A percentile compares a stretch with the other conserved stretches of the same genome.
Conservation (phyloP, 2,329 filamentous ascomycete species). For the Immersiporthe knoxdaviesiana region DNA sequence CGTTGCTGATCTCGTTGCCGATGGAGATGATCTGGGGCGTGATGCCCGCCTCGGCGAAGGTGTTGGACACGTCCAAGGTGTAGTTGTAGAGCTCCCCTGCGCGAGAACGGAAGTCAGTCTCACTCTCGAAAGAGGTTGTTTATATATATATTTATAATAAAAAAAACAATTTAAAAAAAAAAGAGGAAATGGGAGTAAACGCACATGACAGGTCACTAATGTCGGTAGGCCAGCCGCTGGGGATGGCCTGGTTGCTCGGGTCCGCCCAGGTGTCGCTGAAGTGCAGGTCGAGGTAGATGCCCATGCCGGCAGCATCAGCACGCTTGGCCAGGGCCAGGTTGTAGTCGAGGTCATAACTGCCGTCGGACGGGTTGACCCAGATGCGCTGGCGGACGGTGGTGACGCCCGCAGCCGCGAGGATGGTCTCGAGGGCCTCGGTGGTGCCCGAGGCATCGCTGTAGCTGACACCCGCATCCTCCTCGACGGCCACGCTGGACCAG, state of each 20-base stretch:
- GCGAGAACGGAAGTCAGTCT: too few species aligned
- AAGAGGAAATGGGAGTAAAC: not conserved
- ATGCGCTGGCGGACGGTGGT: conserved; percentile 73
- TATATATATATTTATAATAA: too few species aligned
- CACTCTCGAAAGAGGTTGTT: too few species aligned
- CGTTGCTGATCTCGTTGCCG: conserved; percentile 73
- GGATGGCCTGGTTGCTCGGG: conserved; percentile 63
- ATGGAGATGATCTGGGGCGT: conserved; percentile 67
- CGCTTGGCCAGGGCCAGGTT: conserved; percentile 70
- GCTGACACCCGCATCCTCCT: conserved; percentile 62
- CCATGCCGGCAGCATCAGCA: conserved; percentile 64
- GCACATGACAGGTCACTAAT: conserved; percentile 53
- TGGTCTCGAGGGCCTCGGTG: conserved; percentile 61
- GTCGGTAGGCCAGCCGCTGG: conserved; percentile 64
- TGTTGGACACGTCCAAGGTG: conserved; percentile 63
- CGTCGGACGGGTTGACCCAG: conserved; percentile 70
- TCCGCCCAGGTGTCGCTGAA: conserved; percentile 75
- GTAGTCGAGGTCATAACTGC: conserved; percentile 70
- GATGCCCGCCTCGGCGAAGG: conserved; percentile 60
- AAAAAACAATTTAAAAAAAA: too few species aligned
- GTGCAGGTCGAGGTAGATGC: conserved; percentile 66
- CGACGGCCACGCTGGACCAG: conserved; percentile 62
- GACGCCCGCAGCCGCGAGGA: conserved; percentile 63
- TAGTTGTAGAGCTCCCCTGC: conserved; percentile 71
- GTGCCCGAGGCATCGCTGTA: conserved; percentile 63